phyloP scores from a whole-genome alignment of 306 rosid species.

The Medicago ruthenica region DNA sequence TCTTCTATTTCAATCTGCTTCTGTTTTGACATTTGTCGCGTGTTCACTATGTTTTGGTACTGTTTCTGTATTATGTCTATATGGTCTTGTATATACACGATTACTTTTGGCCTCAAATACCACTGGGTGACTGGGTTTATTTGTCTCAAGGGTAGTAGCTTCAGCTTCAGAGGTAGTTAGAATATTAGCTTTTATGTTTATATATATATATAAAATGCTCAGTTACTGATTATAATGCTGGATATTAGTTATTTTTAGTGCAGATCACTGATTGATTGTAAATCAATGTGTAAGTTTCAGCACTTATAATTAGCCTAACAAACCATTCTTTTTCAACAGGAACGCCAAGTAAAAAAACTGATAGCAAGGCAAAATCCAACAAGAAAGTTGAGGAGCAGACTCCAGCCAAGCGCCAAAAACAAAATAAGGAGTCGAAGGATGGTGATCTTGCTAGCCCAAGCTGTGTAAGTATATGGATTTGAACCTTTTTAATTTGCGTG shows the following conservation, averaged over 20 bases:
- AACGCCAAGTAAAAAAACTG: slow-evolving; percentile 23
- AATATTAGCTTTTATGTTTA: slow-evolving; percentile 9
- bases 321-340: slow-evolving; percentile 9
- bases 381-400: slow-evolving; percentile 17
- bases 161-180: not conserved
- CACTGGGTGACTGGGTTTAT: slow-evolving; percentile 25
- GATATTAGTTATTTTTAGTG: slow-evolving; percentile 8
- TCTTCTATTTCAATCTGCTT: not conserved
- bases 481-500: slow-evolving; percentile 5
- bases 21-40: not conserved
- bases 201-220: slow-evolving; percentile 4
- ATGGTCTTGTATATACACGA: slow-evolving; percentile 3
- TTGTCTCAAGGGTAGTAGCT: slow-evolving; percentile 6
- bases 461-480: slow-evolving; percentile 39
- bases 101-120: not conserved
- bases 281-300: slow-evolving; percentile 22
- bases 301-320: slow-evolving; percentile 15
- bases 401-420: not conserved
- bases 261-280: not conserved
- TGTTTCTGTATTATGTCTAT: not conserved
- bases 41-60: not conserved
- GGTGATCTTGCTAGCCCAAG: slow-evolving; percentile 39
- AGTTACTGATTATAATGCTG: slow-evolving; percentile 21
- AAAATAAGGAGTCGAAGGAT: not conserved
- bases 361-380: slow-evolving; percentile 36